Conservation (phyloP, 345 rosid species). For the Eucalyptus globulus region DNA sequence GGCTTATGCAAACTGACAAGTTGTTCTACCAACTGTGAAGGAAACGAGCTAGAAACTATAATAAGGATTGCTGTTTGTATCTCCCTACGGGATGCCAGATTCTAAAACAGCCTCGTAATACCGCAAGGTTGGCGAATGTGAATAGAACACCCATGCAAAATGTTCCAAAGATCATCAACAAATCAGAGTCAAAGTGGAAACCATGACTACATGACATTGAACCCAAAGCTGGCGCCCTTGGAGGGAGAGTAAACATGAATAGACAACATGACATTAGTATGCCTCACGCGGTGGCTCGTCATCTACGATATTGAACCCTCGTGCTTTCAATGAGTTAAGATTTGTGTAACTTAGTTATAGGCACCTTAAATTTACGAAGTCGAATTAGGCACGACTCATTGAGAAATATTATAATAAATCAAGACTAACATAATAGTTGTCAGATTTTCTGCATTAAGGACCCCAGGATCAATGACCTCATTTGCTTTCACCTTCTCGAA, state of each 20-base stretch:
- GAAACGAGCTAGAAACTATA: background rate
- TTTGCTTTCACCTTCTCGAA: background rate
- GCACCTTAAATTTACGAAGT: background rate
- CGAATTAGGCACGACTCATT: background rate
- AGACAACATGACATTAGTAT: background rate
- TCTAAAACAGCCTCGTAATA: background rate
- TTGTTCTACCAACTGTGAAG: background rate
- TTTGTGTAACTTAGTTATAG: background rate
- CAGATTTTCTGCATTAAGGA: background rate
- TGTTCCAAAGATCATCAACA: background rate
- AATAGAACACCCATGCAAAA: background rate
- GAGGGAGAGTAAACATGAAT: background rate
- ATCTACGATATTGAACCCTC: background rate
- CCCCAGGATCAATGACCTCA: background rate
- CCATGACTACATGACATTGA: background rate
- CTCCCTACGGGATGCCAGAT: background rate
- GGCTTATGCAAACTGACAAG: background rate
- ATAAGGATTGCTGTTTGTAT: background rate
- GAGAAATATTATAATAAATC: background rate
- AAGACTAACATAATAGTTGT: background rate
- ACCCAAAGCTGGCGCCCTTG: background rate
- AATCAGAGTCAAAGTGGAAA: background rate
- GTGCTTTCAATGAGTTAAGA: background rate
- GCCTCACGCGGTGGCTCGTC: background rate
- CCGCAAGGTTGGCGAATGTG: background rate